A percentile compares a stretch with the other conserved stretches of the same genome.
Evolutionary conservation across 2,329 filamentous ascomycete species (phyloP).

Genomic region (Trichoderma lentiforme): DNA sequence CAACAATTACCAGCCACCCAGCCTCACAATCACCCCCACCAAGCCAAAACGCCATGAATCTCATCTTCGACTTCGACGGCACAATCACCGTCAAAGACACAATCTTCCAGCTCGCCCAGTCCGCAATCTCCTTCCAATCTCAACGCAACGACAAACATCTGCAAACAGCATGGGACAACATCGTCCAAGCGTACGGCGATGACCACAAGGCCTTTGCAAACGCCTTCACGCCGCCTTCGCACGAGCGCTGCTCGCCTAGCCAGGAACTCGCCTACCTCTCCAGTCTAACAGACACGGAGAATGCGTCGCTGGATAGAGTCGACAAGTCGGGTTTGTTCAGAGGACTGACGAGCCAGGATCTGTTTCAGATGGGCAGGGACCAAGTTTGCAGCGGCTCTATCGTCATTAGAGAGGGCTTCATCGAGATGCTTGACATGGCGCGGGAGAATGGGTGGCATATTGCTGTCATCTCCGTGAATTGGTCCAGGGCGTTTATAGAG

Average conservation of each 20-base stretch:
- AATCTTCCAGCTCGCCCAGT: constrained; percentile 45
- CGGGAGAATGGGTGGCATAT: constrained; percentile 35
- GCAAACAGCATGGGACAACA: constrained; percentile 40
- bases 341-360: constrained; percentile 32
- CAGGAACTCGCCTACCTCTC: constrained; percentile 45
- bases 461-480: constrained; percentile 50
- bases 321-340: constrained; percentile 44
- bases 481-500: constrained; percentile 47
- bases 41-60: constrained; percentile 32
- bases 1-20: not conserved
- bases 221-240: constrained; percentile 32
- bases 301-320: constrained; percentile 44
- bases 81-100: constrained; percentile 56
- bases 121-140: constrained; percentile 38
- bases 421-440: constrained; percentile 30
- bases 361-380: constrained; percentile 39
- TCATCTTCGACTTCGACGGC: constrained; percentile 59
- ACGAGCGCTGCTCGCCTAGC: constrained; percentile 32
- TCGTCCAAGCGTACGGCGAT: constrained; percentile 44
- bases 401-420: constrained; percentile 40
- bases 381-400: constrained; percentile 35
- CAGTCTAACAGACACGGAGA: constrained; percentile 44
- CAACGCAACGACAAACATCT: constrained; percentile 30
- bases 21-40: not conserved
- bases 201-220: constrained; percentile 40